These are phyloP conservation scores for Achlya hypogyna DNA, from an alignment of 352 stramenopile species.

Conservation along the genomic window DNA sequence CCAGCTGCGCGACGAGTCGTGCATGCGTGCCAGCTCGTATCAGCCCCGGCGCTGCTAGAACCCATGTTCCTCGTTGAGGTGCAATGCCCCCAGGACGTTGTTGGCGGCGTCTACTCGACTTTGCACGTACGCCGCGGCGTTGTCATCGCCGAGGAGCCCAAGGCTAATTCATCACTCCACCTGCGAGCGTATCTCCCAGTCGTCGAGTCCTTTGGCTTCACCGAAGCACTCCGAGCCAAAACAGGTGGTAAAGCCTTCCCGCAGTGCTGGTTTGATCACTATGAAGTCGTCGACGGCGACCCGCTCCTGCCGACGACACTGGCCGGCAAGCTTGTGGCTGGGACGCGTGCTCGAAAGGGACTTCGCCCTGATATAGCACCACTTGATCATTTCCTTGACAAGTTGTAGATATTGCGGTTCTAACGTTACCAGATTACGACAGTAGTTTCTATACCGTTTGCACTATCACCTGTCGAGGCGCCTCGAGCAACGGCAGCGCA, in stretches of 20 bases:
- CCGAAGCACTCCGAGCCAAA: conserved; percentile 78
- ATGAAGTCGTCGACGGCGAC: conserved; percentile 73
- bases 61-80: conserved; percentile 86
- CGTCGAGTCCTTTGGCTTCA: conserved; percentile 93
- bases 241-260: conserved; percentile 92
- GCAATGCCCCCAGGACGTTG: conserved; percentile 40
- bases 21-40: conserved; percentile 81
- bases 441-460: too few species aligned
- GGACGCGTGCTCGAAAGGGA: conserved; percentile 85
- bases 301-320: conserved; percentile 65
- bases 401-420: too few species aligned
- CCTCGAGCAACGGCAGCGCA: too few species aligned
- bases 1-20: conserved; percentile 85
- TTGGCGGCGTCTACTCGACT: conserved; percentile 89
- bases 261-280: conserved; percentile 90
- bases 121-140: conserved; percentile 84
- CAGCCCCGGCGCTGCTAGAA: conserved; percentile 78
- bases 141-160: conserved; percentile 86
- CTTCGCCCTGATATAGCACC: conserved; percentile 77
- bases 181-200: conserved; percentile 92
- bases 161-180: conserved; percentile 82
- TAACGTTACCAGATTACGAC: too few species aligned
- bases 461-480: too few species aligned
- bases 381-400: conserved; percentile 23
- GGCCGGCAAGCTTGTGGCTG: conserved; percentile 64